Evolutionary conservation across 805 yeast genomes (phyloP).

Genomic region (Metschnikowia dekortorum): DNA sequence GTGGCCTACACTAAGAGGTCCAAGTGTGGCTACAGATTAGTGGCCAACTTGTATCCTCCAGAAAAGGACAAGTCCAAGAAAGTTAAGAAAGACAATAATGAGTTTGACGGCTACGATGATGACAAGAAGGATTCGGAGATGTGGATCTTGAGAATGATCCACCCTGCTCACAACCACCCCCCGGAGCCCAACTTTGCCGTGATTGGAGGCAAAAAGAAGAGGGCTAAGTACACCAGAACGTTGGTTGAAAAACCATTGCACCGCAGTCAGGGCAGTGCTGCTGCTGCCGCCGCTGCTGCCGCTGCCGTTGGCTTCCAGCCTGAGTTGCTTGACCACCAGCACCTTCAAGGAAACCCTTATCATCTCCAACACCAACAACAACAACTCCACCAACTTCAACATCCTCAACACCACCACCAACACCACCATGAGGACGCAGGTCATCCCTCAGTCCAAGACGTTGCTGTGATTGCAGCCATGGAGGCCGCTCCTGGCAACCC

Average conservation of each 20-base stretch:
- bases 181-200: constrained; percentile 33
- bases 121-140: constrained; percentile 28
- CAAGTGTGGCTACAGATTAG: constrained; percentile 44
- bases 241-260: constrained; percentile 43
- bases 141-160: constrained; percentile 46
- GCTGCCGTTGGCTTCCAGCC: constrained; percentile 22
- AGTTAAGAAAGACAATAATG: constrained; percentile 22
- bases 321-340: constrained; percentile 21
- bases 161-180: constrained; percentile 43
- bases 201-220: constrained; percentile 31
- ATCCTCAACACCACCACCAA: constrained; percentile 21
- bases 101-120: constrained; percentile 19
- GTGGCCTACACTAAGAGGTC: constrained; percentile 45
- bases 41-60: constrained; percentile 36
- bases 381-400: constrained; percentile 22
- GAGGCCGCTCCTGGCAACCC: constrained; percentile 31
- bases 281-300: constrained; percentile 25
- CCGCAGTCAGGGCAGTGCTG: constrained; percentile 19
- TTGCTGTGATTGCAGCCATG: constrained; percentile 42
- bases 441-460: constrained; percentile 35
- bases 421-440: constrained; percentile 22
- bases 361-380: constrained; percentile 20
- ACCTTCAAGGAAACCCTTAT: constrained; percentile 19
- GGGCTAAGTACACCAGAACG: constrained; percentile 36
- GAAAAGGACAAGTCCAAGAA: constrained; percentile 40